Percentiles rank a stretch among this genome's conserved stretches.
Conservation (phyloP, 768 basidiomycete genomes). For the Phaeolepiota aurea region DNA sequence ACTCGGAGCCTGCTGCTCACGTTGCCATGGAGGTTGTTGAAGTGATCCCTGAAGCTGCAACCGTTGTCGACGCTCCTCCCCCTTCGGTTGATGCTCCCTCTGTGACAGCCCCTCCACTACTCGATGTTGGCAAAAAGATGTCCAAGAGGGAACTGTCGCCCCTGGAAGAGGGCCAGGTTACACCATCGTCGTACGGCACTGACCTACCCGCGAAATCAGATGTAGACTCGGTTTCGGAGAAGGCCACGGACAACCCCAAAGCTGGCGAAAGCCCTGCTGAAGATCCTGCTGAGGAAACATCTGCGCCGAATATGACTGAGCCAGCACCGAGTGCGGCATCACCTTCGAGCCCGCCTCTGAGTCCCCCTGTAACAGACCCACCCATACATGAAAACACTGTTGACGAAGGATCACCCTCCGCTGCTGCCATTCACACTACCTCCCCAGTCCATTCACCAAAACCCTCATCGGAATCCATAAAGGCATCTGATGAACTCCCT, state of each 20-base stretch:
- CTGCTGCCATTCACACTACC: slow-evolving; percentile 4
- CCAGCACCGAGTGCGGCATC: not conserved
- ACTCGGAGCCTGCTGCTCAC: not conserved
- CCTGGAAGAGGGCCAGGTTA: not conserved
- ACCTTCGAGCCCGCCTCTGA: not conserved
- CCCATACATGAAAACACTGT: slow-evolving; percentile 1
- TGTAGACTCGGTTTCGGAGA: not conserved
- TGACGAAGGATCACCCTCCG: not conserved
- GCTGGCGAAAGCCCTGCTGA: slow-evolving; percentile 1
- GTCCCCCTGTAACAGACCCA: not conserved
- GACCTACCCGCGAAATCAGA: not conserved
- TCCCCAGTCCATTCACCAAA: not conserved
- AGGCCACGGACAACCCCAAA: not conserved
- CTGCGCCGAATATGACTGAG: not conserved
- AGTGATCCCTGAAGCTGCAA: not conserved
- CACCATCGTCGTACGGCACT: not conserved
- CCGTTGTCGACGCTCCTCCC: not conserved
- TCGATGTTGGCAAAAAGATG: not conserved
- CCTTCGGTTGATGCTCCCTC: not conserved
- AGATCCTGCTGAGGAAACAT: not conserved
- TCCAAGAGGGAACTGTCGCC: not conserved
- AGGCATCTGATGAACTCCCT: not conserved
- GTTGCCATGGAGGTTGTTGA: not conserved
- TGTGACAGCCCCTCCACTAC: not conserved
- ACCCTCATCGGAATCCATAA: not conserved